phyloP scores from a whole-genome alignment of 257 asterid species.

The Nicotiana sylvestris region DNA sequence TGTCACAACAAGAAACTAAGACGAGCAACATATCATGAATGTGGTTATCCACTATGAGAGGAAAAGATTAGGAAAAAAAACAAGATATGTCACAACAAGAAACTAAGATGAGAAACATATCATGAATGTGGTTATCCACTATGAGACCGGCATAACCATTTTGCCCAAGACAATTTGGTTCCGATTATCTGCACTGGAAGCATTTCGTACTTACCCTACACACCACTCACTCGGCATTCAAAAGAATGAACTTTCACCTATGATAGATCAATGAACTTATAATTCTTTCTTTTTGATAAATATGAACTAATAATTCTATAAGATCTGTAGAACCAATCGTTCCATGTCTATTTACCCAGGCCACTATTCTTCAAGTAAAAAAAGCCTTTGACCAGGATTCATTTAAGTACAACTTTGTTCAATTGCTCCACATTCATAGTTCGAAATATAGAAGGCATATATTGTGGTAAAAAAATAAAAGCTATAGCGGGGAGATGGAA shows the following conservation, averaged over 20 bases:
- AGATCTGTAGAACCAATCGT: background rate
- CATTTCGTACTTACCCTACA: background rate
- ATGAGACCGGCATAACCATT: background rate
- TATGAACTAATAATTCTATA: background rate
- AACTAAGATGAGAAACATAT: background rate
- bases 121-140: background rate
- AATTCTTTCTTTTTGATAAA: too few species aligned
- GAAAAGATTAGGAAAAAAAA: background rate
- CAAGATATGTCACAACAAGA: background rate
- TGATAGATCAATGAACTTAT: background rate
- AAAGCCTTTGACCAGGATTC: background rate
- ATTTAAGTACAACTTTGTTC: background rate
- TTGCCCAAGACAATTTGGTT: background rate
- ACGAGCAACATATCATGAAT: background rate
- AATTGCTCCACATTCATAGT: background rate
- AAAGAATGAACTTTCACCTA: background rate
- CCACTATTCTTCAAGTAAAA: background rate
- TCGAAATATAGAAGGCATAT: background rate
- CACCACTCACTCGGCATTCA: background rate
- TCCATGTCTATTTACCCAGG: background rate
- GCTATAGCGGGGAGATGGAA: background rate
- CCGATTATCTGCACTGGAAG: background rate
- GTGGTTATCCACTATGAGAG: conserved; percentile 4
- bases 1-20: background rate
- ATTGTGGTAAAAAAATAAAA: background rate